These are phyloP conservation scores for Calonectria pseudoreteaudii DNA, from an alignment of 2,329 filamentous ascomycete species.

Conservation along the genomic window DNA sequence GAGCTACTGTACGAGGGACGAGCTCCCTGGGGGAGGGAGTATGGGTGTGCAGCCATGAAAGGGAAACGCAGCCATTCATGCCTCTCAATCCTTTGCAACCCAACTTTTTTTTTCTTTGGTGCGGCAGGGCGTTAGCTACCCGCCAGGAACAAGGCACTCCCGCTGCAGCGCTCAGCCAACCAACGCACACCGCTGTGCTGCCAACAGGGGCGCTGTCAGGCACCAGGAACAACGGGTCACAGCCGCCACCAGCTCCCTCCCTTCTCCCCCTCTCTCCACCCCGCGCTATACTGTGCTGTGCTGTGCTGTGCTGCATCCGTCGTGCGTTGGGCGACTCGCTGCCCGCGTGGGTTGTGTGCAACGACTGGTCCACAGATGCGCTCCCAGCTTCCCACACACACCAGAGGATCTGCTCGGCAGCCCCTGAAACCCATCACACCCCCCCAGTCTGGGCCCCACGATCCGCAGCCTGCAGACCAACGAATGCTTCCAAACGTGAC, in stretches of 20 bases:
- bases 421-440: conserved; percentile 14
- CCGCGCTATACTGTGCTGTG: no score
- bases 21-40: not conserved
- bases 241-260: not conserved
- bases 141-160: not conserved
- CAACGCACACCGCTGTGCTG: not conserved
- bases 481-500: conserved; percentile 16
- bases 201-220: not conserved
- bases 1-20: not conserved
- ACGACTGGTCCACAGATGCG: not conserved
- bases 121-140: not conserved
- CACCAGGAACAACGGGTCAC: not conserved
- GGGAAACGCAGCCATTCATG: conserved; percentile 4
- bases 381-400: not conserved
- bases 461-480: conserved; percentile 30
- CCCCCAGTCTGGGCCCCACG: conserved; percentile 7
- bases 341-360: not conserved
- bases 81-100: not conserved
- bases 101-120: not conserved
- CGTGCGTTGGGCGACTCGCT: not conserved
- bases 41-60: conserved; percentile 14
- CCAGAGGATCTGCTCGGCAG: conserved; percentile 1
- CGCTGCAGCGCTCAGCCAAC: not conserved
- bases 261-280: no score
- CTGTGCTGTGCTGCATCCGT: not conserved